Conservation (phyloP, 2,329 filamentous ascomycete species). For the Beauveria asiatica region DNA sequence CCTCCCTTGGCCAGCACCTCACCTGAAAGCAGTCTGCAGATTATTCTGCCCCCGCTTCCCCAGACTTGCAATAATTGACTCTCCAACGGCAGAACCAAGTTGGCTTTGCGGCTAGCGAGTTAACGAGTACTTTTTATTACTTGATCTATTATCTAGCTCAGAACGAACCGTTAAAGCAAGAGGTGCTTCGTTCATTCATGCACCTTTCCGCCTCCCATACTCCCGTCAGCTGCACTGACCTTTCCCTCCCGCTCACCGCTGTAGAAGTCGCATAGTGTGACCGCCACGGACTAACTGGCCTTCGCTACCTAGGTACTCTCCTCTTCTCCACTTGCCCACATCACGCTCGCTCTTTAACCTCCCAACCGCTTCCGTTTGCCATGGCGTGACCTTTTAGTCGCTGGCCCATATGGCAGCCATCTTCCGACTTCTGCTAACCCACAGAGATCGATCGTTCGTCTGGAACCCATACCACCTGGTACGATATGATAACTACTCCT, state of each 20-base stretch:
- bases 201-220: background rate
- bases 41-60: conserved; percentile 9
- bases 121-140: too few species aligned
- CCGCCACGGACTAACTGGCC: background rate
- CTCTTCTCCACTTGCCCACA: background rate
- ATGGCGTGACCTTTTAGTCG: background rate
- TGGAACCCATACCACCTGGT: background rate
- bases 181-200: background rate
- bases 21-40: conserved; percentile 6
- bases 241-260: background rate
- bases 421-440: background rate
- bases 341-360: background rate
- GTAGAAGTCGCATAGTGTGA: background rate
- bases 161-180: background rate
- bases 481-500: background rate
- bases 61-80: background rate
- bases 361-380: background rate
- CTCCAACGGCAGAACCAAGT: background rate
- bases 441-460: conserved; percentile 4
- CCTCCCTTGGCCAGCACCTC: conserved; percentile 2
- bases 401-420: background rate
- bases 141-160: too few species aligned
- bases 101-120: too few species aligned
- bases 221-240: background rate
- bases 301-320: background rate